These are phyloP conservation scores for Talaromyces sp. DNA, from an alignment of 2,329 filamentous ascomycete genomes.

Conservation along the genomic window DNA sequence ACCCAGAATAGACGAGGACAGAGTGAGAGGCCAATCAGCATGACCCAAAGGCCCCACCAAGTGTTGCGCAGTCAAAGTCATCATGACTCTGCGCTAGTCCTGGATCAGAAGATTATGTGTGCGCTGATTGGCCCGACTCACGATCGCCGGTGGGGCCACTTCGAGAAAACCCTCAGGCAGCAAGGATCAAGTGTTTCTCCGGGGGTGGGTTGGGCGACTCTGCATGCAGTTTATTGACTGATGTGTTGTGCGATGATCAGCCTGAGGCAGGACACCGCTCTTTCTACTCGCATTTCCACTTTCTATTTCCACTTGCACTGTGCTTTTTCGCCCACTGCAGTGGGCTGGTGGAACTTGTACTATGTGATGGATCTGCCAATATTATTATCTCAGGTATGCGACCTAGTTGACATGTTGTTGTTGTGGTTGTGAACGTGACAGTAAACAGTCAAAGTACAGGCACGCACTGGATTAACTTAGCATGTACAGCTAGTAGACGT, in stretches of 20 bases:
- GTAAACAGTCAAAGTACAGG: no score
- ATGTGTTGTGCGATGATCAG: background rate
- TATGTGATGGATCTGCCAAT: no score
- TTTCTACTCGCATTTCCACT: background rate
- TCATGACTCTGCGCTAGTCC: background rate
- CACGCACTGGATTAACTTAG: no score
- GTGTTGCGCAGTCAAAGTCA: background rate
- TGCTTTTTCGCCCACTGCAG: background rate
- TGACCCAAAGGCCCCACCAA: background rate
- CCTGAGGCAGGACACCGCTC: background rate
- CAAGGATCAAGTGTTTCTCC: background rate
- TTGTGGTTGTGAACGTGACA: no score
- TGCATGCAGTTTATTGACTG: background rate
- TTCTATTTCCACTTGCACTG: background rate
- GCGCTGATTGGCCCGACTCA: background rate
- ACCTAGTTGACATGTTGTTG: no score
- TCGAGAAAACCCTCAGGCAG: background rate
- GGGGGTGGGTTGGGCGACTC: background rate
- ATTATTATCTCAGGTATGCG: no score
- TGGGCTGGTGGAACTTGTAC: background rate
- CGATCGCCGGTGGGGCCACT: background rate
- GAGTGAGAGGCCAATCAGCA: background rate
- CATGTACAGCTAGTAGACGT: background rate
- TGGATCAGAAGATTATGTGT: background rate
- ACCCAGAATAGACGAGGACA: background rate